phyloP scores from a whole-genome alignment of 225 moss, liverwort and hornwort species.

The Thuidium tamariscinum region DNA sequence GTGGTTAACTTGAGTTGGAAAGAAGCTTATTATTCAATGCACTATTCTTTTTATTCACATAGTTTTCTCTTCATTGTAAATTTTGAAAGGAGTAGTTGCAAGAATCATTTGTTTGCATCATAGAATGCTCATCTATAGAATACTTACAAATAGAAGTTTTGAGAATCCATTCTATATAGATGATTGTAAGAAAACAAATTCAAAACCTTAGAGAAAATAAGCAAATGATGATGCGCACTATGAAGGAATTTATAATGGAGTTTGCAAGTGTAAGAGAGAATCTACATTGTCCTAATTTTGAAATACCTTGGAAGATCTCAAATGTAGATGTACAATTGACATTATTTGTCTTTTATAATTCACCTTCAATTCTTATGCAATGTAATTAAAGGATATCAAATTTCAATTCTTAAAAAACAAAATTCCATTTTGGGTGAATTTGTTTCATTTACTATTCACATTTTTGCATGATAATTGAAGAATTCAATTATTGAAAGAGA shows the following conservation, averaged over 20 bases:
- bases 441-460: too few species aligned
- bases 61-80: neutral
- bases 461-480: too few species aligned
- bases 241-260: neutral
- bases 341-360: too few species aligned
- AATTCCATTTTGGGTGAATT: too few species aligned
- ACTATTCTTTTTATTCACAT: too few species aligned
- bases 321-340: too few species aligned
- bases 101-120: neutral
- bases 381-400: too few species aligned
- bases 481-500: too few species aligned
- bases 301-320: too few species aligned
- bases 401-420: too few species aligned
- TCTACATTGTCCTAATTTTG: neutral
- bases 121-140: neutral
- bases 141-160: neutral
- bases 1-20: neutral
- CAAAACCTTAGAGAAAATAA: neutral
- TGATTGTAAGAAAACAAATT: neutral
- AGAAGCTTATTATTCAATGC: neutral
- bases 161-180: too few species aligned
- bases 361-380: too few species aligned
- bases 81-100: neutral
- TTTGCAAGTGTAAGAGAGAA: neutral
- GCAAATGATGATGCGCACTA: neutral